Evolutionary conservation across 2,329 filamentous ascomycete genomes (phyloP), one percentile per base, ranked within the genome.

Genomic region (Sporothrix dimorphospora): DNA sequence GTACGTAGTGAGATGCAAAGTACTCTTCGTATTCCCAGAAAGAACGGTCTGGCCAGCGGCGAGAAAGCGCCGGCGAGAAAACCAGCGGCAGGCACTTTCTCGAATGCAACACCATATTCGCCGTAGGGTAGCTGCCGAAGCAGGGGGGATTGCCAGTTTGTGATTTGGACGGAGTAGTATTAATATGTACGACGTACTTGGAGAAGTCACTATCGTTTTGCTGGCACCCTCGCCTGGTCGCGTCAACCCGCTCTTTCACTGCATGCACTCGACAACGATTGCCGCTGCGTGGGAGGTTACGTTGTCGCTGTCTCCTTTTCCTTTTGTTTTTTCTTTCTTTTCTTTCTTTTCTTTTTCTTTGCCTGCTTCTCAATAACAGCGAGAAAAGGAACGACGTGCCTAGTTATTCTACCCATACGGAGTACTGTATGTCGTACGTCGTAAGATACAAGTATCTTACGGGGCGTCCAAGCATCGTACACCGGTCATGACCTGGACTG

Each of bases 311-410:
- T 53, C 4, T 57, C 12, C 27, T 14, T 19, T 34, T 14, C 27
- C 14, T 9, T 49, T 8, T 27, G 30, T 34, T 34, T 6, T 34
- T 21, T 30, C 38, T 8, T 27, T 3, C 6, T 34, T 6, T 34
- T 21, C n/a, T 55, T 55, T 66, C 4, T 16, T 59, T 38, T 67
- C 19, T 9, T 67, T 71, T 67, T 49, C 38, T n/a, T 30, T 12
- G 8, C 2, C 59, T 19, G 38, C 24, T 40, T 14, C 4, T 14
- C 57, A 63, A 63, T 42, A 63, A 42, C 57, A 63, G 34, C 57
- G 57, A 63, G 57, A 40, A 63, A 63, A 42, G 57, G 21, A 63
- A 63, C 57, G 57, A 63, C 38, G 57, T 63, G 34, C 57, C 34
- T 42, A 6, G 30, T 6, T 34, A 6, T 34, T 6, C 30, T n/a